phyloP scores from a whole-genome alignment of 1,284 basidiomycete genomes.

The Tilletia caries region DNA sequence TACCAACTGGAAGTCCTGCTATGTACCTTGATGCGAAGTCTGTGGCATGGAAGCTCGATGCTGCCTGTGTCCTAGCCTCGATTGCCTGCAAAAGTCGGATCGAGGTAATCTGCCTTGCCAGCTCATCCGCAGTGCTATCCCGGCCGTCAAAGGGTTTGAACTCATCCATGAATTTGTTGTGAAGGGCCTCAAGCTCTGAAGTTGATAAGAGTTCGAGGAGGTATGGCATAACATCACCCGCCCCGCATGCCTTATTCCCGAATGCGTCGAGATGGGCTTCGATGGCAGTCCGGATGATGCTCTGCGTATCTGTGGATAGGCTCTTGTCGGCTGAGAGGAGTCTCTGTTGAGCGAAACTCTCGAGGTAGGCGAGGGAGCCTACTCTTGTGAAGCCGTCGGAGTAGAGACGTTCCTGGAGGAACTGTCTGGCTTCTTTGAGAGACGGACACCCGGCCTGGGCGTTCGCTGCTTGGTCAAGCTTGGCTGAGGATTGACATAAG shows the following conservation, averaged over 20 bases:
- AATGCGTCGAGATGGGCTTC: constrained; percentile 69
- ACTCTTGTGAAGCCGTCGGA: background rate
- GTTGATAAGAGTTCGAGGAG: constrained; percentile 55
- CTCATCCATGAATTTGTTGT: background rate
- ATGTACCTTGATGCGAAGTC: background rate
- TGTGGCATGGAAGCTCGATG: background rate
- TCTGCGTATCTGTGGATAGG: constrained; percentile 30
- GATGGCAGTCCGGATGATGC: constrained; percentile 23
- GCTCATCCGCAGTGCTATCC: background rate
- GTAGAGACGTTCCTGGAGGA: background rate
- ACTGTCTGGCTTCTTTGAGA: background rate
- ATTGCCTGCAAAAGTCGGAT: background rate
- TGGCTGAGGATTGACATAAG: constrained; percentile 58
- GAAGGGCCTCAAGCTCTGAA: background rate
- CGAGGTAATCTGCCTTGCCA: background rate
- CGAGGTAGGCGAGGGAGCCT: constrained; percentile 32
- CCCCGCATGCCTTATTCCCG: constrained; percentile 76
- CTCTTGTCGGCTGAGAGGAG: constrained; percentile 58
- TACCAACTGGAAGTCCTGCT: background rate
- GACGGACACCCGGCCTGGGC: constrained; percentile 16
- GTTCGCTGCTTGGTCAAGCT: constrained; percentile 53
- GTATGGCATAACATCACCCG: constrained; percentile 74
- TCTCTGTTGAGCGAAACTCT: constrained; percentile 54
- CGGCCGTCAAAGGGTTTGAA: background rate
- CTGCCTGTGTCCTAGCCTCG: background rate